Evolutionary conservation across 176 grass and related monocot genomes (phyloP), one percentile per base, ranked within the genome.

Genomic region (Aegilops tauschii): DNA sequence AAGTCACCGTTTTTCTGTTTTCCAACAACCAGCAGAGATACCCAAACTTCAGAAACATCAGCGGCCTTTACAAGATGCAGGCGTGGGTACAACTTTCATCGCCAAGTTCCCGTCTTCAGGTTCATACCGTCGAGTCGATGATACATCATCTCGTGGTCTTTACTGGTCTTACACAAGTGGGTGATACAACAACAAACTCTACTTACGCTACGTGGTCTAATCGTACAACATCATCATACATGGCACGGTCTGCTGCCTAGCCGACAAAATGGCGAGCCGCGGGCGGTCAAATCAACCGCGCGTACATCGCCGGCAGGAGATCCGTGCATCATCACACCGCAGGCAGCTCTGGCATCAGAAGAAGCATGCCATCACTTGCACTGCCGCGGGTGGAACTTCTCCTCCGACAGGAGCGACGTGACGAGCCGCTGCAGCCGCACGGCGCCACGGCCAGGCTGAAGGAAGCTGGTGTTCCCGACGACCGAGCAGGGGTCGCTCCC

Each of bases 321-420:
- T 27, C 83, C 29, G 52, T 69, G 63, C 73, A 58, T 69, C 68
- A 8, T 21, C 0, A 59, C 54, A 31, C 23, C 27, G 39, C 52
- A 52, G 17, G 14, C 49, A 39, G 65, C 87, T 68, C 50, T 37
- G 12, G 37, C 23, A 13, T 86, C 66, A 87, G 81, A 77, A 42
- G 68, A 77, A 44, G 69, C 59, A 73, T 17, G 3, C 40, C 75
- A 25, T 73, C 37, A 93, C 73, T 88, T 90, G 88, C 92, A 93
- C 76, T 93, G 92, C 44, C 88, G 88, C 18, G 88, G 79, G n/a
- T 85, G 92, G 77, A 93, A 93, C 65, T 93, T 93, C 34, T 93
- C 88, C 85, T 88, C 85, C 0, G 86, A 90, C 52, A 93, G 50
- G 18, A 93, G 83, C 1, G 30, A 39, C 0, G 45, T 35, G 23